phyloP scores from a whole-genome alignment of 129 eudicot genomes.

The Chrysanthemum lavandulifolium region DNA sequence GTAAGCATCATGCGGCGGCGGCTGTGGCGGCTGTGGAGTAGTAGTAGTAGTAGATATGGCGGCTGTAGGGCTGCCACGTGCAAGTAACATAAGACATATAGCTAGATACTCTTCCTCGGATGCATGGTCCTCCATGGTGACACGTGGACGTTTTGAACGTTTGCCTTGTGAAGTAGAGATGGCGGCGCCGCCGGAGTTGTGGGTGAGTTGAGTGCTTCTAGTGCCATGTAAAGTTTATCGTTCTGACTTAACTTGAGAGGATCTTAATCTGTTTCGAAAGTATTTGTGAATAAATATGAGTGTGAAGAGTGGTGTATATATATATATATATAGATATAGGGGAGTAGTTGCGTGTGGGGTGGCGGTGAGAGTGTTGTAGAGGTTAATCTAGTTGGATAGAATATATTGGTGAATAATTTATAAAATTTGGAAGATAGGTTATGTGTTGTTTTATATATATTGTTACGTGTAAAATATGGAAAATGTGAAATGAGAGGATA shows the following conservation, averaged over 20 bases:
- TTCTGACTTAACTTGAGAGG: too few species aligned
- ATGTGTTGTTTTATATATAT: background rate
- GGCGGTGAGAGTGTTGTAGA: slow-evolving; percentile 63
- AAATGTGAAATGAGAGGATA: slow-evolving; percentile 18
- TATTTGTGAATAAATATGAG: background rate
- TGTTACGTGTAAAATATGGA: background rate
- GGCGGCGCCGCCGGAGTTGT: slow-evolving; percentile 18
- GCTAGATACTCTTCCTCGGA: slow-evolving; percentile 71
- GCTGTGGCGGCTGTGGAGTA: background rate
- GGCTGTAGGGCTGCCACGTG: slow-evolving; percentile 46
- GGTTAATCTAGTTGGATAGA: slow-evolving; percentile 41
- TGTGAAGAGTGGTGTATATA: background rate
- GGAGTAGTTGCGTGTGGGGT: slow-evolving; percentile 56
- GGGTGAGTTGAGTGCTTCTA: slow-evolving; percentile 54
- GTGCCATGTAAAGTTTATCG: slow-evolving; percentile 38
- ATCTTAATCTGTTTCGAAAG: too few species aligned
- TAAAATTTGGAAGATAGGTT: background rate
- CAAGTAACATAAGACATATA: slow-evolving; percentile 67
- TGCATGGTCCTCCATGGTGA: slow-evolving; percentile 2
- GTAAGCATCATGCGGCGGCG: slow-evolving; percentile 12
- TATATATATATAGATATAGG: background rate
- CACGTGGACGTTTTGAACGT: slow-evolving; percentile 61
- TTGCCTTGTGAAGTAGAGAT: slow-evolving; percentile 37
- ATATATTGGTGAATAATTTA: slow-evolving; percentile 20
- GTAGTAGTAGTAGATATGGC: slow-evolving; percentile 21